Evolutionary conservation across 768 basidiomycete genomes (phyloP).

Genomic region (Termitomyces eurrhizus): DNA sequence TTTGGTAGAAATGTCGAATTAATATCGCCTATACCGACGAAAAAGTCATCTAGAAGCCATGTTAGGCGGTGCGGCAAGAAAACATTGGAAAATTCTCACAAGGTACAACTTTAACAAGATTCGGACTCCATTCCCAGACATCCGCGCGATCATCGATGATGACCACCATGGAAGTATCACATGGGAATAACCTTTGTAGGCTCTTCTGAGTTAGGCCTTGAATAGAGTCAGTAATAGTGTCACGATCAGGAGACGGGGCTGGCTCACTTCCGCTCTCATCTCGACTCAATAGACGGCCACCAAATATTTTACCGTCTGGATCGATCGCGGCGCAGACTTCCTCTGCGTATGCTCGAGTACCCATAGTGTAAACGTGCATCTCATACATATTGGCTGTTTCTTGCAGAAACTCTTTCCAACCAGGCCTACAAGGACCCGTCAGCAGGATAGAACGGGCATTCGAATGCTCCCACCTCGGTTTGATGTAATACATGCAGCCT

Average conservation of each 20-base stretch:
- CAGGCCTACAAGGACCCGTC: slow-evolving; percentile 49
- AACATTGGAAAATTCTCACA: slow-evolving; percentile 49
- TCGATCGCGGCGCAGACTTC: slow-evolving; percentile 94
- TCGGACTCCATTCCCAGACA: slow-evolving; percentile 98
- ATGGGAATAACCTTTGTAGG: slow-evolving; percentile 89
- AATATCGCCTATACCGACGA: slow-evolving; percentile 97
- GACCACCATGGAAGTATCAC: slow-evolving; percentile 98
- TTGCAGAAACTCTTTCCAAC: slow-evolving; percentile 75
- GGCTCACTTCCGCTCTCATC: slow-evolving; percentile 95
- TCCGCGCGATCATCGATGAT: slow-evolving; percentile 98
- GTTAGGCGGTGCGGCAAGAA: background rate
- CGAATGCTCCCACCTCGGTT: slow-evolving; percentile 69
- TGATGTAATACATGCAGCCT: slow-evolving; percentile 96
- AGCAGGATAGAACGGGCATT: background rate
- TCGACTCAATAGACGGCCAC: slow-evolving; percentile 82
- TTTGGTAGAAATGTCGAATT: slow-evolving; percentile 93
- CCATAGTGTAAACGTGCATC: slow-evolving; percentile 99
- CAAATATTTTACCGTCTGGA: slow-evolving; percentile 80
- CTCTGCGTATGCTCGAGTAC: slow-evolving; percentile 94
- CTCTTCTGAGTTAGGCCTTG: slow-evolving; percentile 89
- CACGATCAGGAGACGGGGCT: slow-evolving; percentile 27
- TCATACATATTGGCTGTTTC: slow-evolving; percentile 79
- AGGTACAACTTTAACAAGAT: slow-evolving; percentile 94
- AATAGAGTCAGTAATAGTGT: slow-evolving; percentile 12
- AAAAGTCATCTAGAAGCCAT: slow-evolving; percentile 79